Base-by-base conservation (phyloP, 2,329 filamentous ascomycete genomes). In the Fusarium buharicum region DNA sequence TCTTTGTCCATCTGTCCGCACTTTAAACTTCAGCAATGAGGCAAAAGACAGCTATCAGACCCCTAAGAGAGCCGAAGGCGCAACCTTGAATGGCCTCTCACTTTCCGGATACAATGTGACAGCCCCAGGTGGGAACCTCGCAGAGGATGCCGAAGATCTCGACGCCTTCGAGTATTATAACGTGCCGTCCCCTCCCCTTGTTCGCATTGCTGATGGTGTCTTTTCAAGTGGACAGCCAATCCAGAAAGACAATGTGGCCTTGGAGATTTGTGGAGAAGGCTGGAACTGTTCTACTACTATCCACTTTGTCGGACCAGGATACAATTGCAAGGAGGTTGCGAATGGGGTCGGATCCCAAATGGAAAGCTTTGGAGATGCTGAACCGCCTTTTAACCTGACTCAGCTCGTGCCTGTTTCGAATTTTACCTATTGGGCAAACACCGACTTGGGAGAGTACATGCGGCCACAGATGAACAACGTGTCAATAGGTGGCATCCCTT, bases 221-320 rank as follows among this genome's bases (percentile, higher is more conserved):
- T 50, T 69, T 3, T 65, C 55, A 0, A 61, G 63, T 2, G 50
- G 58, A 1, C 51, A 52, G 3, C 52, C 63, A 1, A 54, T 57
- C 1, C 55, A 54, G 1, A 56, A 59, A 6, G 50, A 56, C 1
- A 54, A 66, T 1, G 57, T 62, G 0, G 47, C 59, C 0, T 10
- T 33, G 0, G 55, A 69, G 0, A 50, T 69, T 0, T 69, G 66
- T 3, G 67, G 67, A 1, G 13, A 50, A 0, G 62, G 50, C 1
- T 69, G 67, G 66, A 62, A 69, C n/a, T 69, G 66, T 6, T 64
- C 64, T 0, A 66, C 64, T 2, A 69, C 55, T 0, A 43, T 69
- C 9, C 31, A 66, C 4, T 69, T 69, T 12, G 38, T 69, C 0
- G 67, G 47, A 0, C 67, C 66, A 2, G 67, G 64, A 38, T 69